Conservation (phyloP, 345 rosid genomes). For the Gossypium sturtianum region DNA sequence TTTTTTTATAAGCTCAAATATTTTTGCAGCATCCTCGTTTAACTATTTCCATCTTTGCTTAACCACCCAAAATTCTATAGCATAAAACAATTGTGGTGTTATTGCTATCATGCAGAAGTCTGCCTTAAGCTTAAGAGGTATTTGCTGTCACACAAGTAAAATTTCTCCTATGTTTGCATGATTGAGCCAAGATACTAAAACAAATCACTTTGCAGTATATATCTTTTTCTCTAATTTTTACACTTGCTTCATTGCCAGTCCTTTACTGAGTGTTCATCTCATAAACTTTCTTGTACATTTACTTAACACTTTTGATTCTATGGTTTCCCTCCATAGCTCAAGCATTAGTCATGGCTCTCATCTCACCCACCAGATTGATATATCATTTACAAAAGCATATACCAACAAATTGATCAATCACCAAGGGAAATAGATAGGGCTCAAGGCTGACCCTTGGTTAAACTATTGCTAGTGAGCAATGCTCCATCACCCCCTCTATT, state of each 20-base stretch:
- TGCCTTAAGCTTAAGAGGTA: background rate
- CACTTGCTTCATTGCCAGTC: background rate
- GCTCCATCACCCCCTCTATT: background rate
- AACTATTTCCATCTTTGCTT: background rate
- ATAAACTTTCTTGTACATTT: background rate
- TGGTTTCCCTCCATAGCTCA: background rate
- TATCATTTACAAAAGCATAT: background rate
- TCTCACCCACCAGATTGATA: background rate
- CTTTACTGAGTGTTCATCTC: background rate
- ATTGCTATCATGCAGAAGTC: slow-evolving; percentile 1
- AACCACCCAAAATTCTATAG: background rate
- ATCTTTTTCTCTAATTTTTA: background rate
- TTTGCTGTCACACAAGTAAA: background rate
- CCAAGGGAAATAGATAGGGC: background rate
- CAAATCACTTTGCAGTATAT: background rate
- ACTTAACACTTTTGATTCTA: background rate
- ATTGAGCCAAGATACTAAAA: background rate
- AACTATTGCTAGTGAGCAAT: background rate
- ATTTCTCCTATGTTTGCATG: background rate
- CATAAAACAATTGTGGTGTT: background rate
- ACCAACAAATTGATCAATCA: background rate
- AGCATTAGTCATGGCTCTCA: background rate
- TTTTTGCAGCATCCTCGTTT: background rate
- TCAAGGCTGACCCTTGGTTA: background rate
- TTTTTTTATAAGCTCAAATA: background rate